These are phyloP conservation scores for Coemansia sp. DNA, from an alignment of 192 early-diverging fungal genomes.

Conservation along the genomic window DNA sequence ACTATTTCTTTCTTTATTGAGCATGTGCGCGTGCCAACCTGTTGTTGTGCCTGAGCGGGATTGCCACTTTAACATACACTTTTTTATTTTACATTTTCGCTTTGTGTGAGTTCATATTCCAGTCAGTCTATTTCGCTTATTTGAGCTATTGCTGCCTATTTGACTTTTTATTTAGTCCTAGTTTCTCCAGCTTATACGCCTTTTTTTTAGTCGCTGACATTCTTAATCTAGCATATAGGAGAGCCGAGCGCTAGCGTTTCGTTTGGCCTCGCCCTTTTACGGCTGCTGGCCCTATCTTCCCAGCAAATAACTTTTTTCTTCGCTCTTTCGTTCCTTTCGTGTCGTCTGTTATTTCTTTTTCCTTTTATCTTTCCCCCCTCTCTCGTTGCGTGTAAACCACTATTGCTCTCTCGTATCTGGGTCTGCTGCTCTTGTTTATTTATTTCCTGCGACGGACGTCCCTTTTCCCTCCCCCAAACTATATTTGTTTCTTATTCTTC, in stretches of 20 bases:
- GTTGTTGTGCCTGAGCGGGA: conserved; percentile 6
- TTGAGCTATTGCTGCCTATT: not conserved
- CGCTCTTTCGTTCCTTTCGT: not conserved
- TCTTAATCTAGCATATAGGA: not conserved
- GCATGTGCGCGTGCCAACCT: conserved; percentile 4
- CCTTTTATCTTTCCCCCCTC: not conserved
- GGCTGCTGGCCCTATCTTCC: not conserved
- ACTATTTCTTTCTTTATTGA: not conserved
- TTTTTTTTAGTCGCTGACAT: not conserved
- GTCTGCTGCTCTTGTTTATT: not conserved
- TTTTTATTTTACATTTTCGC: not conserved
- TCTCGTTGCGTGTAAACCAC: not conserved
- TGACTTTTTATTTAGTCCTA: not conserved
- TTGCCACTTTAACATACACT: not conserved
- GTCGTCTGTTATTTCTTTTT: not conserved
- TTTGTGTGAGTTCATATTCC: not conserved
- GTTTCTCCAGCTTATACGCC: not conserved
- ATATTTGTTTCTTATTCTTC: conserved; percentile 2
- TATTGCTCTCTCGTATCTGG: not conserved
- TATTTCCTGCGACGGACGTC: not conserved
- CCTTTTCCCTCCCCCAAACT: not conserved
- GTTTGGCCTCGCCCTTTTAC: not conserved
- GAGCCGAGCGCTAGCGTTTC: not conserved
- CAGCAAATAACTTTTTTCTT: not conserved
- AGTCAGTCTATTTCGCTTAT: no score